phyloP scores from a whole-genome alignment of 805 yeast genomes.

The Candida chauliodis region DNA sequence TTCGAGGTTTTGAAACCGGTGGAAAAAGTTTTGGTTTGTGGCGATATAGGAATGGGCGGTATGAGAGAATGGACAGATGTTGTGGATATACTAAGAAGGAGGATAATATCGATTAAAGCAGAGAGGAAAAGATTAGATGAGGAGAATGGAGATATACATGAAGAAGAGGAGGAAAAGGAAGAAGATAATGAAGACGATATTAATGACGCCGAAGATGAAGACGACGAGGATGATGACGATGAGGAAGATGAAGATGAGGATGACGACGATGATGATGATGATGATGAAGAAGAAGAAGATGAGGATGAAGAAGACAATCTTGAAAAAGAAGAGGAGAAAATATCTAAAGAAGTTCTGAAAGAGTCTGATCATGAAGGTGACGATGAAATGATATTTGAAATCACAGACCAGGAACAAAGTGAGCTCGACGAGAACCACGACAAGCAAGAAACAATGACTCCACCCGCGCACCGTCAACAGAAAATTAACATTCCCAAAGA shows the following conservation, averaged over 20 bases:
- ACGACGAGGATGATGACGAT: constrained; percentile 35
- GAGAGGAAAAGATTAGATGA: constrained; percentile 23
- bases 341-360: constrained; percentile 11
- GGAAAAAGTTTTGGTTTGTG: constrained; percentile 45
- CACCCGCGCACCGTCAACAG: constrained; percentile 9
- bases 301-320: constrained; percentile 9
- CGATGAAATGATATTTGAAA: constrained; percentile 22
- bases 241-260: constrained; percentile 29
- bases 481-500: constrained; percentile 14
- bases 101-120: constrained; percentile 25
- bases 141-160: constrained; percentile 28
- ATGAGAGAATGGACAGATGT: constrained; percentile 47
- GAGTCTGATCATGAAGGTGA: constrained; percentile 2
- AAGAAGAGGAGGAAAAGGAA: constrained; percentile 36
- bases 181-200: constrained; percentile 36
- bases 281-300: constrained; percentile 19
- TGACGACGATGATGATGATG: constrained; percentile 35
- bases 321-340: constrained; percentile 15
- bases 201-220: constrained; percentile 36
- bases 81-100: constrained; percentile 39
- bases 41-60: constrained; percentile 50
- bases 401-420: constrained; percentile 15
- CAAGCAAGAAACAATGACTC: not conserved
- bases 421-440: constrained; percentile 4
- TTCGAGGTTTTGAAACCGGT: constrained; percentile 44